phyloP scores from a whole-genome alignment of 2,329 filamentous ascomycete genomes.

The Alternaria atra region DNA sequence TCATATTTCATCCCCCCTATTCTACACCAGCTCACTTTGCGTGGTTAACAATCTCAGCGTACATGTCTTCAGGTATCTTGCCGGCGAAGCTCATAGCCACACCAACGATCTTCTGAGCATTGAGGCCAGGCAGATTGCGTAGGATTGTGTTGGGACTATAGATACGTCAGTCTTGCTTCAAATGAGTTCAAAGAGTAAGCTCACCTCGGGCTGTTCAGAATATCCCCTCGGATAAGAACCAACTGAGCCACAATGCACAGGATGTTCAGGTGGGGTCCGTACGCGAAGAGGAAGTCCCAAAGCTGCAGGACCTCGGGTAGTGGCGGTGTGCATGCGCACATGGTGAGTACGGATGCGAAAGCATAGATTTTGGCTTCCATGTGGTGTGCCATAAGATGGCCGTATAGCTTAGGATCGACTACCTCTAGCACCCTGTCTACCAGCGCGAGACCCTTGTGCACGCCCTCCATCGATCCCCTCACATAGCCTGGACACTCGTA shows the following conservation, averaged over 20 bases:
- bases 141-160: constrained; percentile 88
- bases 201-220: constrained; percentile 85
- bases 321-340: constrained; percentile 95
- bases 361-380: constrained; percentile 95
- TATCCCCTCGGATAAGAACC: constrained; percentile 83
- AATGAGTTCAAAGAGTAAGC: constrained; percentile 22
- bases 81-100: constrained; percentile 86
- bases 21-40: constrained; percentile 66
- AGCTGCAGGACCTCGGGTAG: constrained; percentile 90
- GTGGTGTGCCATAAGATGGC: constrained; percentile 84
- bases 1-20: neutral
- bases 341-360: constrained; percentile 91
- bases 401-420: constrained; percentile 86
- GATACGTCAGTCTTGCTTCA: constrained; percentile 26
- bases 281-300: constrained; percentile 98
- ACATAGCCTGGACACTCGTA: constrained; percentile 93
- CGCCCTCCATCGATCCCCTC: constrained; percentile 94
- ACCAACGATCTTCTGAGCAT: constrained; percentile 83
- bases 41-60: constrained; percentile 87
- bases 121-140: constrained; percentile 84
- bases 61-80: constrained; percentile 90
- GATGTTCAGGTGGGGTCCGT: constrained; percentile 93
- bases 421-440: constrained; percentile 93
- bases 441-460: constrained; percentile 88
- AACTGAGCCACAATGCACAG: constrained; percentile 96